phyloP scores from a whole-genome alignment of 208 protist species.

The Leishmania turanica region DNA sequence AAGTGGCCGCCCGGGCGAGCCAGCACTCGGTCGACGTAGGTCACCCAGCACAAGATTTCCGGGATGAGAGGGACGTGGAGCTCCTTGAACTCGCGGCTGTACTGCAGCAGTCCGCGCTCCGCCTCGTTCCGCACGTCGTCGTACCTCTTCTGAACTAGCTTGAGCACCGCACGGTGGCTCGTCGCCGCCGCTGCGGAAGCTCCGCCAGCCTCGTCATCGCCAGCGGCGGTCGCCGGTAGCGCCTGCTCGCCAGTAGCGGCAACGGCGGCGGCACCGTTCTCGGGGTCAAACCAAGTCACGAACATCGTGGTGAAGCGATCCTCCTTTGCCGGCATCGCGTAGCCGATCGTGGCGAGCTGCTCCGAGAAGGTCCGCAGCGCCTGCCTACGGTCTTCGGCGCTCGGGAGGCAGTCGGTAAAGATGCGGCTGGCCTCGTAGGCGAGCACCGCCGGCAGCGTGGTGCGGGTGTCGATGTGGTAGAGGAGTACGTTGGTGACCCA shows the following conservation, averaged over 20 bases:
- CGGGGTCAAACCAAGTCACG: constrained; percentile 78
- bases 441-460: constrained; percentile 91
- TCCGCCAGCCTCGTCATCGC: not conserved
- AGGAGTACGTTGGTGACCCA: constrained; percentile 92
- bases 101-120: constrained; percentile 87
- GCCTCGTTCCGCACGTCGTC: constrained; percentile 76
- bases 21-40: constrained; percentile 92
- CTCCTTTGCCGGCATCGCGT: constrained; percentile 71
- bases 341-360: constrained; percentile 85
- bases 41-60: constrained; percentile 90
- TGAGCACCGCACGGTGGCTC: constrained; percentile 15
- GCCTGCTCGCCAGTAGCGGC: not conserved
- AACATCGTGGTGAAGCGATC: constrained; percentile 83
- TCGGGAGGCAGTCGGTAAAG: constrained; percentile 94
- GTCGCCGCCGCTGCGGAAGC: not conserved
- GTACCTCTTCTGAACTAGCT: constrained; percentile 76
- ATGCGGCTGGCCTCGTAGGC: constrained; percentile 93
- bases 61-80: constrained; percentile 93
- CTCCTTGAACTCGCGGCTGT: constrained; percentile 95
- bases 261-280: constrained; percentile 2
- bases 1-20: constrained; percentile 84
- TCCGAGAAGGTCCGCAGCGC: constrained; percentile 81
- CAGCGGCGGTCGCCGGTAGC: no score
- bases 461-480: constrained; percentile 90
- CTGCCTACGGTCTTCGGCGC: constrained; percentile 63